phyloP scores from a whole-genome alignment of 139 green algal species.

The Picochlorum sp. region DNA sequence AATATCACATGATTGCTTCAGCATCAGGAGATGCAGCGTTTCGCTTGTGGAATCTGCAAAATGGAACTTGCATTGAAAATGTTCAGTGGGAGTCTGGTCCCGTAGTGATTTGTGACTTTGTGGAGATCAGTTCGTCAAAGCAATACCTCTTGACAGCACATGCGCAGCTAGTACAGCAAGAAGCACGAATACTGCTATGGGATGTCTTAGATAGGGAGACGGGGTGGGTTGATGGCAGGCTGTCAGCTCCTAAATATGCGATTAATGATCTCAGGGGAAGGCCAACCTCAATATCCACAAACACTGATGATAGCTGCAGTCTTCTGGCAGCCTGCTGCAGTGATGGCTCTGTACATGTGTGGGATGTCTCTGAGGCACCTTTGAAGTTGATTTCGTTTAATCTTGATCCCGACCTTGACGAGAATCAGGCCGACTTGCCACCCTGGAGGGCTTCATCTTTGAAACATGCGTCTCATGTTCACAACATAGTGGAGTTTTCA shows the following conservation, averaged over 20 bases:
- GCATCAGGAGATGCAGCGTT: constrained; percentile 1
- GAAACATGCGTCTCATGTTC: not conserved
- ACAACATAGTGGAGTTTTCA: constrained; percentile 4
- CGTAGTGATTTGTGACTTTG: constrained; percentile 3
- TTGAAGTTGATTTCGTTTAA: not conserved
- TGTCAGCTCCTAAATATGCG: not conserved
- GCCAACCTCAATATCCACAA: not conserved
- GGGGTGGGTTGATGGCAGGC: constrained; percentile 15
- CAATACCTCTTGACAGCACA: constrained; percentile 10
- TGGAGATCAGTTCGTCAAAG: not conserved
- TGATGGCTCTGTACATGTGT: constrained; percentile 64
- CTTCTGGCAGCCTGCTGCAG: constrained; percentile 67
- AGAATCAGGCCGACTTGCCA: not conserved
- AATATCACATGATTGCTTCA: not conserved
- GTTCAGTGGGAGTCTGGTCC: constrained; percentile 13
- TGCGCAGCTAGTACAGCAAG: constrained; percentile 7
- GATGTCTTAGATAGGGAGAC: constrained; percentile 4
- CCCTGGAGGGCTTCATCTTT: constrained; percentile 2
- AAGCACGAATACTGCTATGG: constrained; percentile 17
- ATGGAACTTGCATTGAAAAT: not conserved
- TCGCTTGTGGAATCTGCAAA: constrained; percentile 1
- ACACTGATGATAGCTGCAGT: not conserved
- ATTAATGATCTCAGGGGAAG: constrained; percentile 7
- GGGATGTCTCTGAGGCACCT: constrained; percentile 15
- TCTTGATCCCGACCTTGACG: not conserved